These are phyloP conservation scores for Irpex sp. DNA, from an alignment of 1,284 basidiomycete genomes.

Conservation along the genomic window DNA sequence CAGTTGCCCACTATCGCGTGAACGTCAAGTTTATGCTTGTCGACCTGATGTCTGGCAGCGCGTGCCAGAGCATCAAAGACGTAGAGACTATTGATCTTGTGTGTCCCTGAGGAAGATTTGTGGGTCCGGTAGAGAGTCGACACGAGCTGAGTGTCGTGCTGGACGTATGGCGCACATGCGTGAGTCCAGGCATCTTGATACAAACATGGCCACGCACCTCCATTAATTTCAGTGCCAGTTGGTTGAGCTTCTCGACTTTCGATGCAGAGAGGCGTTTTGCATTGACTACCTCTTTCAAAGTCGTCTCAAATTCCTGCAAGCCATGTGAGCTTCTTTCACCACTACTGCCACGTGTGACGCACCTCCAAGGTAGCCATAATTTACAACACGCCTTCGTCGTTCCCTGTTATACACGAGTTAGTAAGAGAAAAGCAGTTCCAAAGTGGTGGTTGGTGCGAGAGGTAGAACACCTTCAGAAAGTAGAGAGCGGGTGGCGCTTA, in stretches of 20 bases:
- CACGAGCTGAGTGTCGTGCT: constrained; percentile 84
- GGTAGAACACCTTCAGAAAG: neutral
- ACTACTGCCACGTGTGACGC: neutral
- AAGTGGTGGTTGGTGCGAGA: neutral
- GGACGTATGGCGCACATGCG: constrained; percentile 6
- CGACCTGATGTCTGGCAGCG: constrained; percentile 67
- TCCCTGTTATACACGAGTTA: neutral
- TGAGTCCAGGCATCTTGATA: neutral
- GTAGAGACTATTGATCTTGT: constrained; percentile 84
- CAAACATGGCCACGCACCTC: constrained; percentile 44
- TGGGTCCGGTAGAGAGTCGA: constrained; percentile 84
- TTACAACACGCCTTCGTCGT: neutral
- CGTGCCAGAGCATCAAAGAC: constrained; percentile 87
- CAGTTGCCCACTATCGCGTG: constrained; percentile 63
- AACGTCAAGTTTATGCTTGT: constrained; percentile 60
- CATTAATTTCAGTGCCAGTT: constrained; percentile 70
- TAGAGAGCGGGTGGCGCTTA: neutral
- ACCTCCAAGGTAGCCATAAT: neutral
- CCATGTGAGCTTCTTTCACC: neutral
- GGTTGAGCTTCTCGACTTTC: constrained; percentile 74
- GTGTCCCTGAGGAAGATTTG: constrained; percentile 60
- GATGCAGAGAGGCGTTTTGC: constrained; percentile 82
- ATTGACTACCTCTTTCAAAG: constrained; percentile 74
- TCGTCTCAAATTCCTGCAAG: constrained; percentile 69
- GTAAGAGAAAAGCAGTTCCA: neutral